Evolutionary conservation across 164 flowering plant species (phyloP).

Genomic region (Kalanchoe fedtschenkoi): DNA sequence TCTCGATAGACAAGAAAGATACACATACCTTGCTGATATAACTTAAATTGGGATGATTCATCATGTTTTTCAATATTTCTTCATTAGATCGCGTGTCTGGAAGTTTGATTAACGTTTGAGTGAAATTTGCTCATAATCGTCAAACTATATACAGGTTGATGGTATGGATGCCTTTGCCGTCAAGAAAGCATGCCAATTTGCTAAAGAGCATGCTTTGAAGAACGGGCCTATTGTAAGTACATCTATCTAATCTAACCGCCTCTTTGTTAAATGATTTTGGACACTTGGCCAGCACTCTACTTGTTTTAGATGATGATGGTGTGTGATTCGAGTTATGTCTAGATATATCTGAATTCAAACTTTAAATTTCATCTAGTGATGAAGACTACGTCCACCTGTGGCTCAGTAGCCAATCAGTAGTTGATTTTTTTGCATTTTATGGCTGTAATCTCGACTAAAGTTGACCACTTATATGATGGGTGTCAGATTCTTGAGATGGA

Average conservation of each 20-base stretch:
- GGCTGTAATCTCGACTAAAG: no score
- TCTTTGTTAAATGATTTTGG: neutral
- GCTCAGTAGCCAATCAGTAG: no score
- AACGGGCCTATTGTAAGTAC: slow-evolving; percentile 92
- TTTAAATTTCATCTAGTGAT: neutral
- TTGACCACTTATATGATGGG: neutral
- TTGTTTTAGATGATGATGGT: neutral
- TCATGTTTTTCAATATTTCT: no score
- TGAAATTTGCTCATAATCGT: neutral
- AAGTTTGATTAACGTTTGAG: neutral
- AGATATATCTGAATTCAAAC: neutral
- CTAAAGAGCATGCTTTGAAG: slow-evolving; percentile 82
- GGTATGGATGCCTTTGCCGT: slow-evolving; percentile 99
- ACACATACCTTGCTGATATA: no score
- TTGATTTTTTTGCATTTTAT: no score
- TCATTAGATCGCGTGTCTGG: neutral
- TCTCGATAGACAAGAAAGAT: no score
- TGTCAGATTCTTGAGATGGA: slow-evolving; percentile 98
- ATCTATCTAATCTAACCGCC: neutral
- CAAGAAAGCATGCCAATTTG: slow-evolving; percentile 91
- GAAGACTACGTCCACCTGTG: neutral
- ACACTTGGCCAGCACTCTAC: neutral
- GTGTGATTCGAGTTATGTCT: no score
- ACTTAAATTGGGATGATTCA: neutral
- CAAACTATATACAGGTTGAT: slow-evolving; percentile 58